These are phyloP conservation scores for Arthrobotrys megalospora DNA, from an alignment of 2,329 filamentous ascomycete species.

Conservation along the genomic window DNA sequence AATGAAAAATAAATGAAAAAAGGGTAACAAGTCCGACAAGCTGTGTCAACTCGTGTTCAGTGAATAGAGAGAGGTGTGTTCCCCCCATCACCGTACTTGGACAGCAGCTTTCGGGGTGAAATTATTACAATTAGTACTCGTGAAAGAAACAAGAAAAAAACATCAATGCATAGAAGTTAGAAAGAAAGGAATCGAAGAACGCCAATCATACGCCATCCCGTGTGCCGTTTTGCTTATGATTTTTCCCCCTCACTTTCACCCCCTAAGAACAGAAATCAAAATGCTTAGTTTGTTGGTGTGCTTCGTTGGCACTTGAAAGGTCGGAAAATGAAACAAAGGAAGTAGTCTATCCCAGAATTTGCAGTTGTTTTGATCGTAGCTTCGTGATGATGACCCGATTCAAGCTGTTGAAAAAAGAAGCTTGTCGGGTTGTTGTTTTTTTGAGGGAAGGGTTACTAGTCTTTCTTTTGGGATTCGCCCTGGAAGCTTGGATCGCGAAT, in stretches of 20 bases:
- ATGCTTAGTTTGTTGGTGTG: constrained; percentile 11
- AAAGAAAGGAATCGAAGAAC: constrained; percentile 15
- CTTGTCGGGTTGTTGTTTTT: neutral
- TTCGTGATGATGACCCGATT: constrained; percentile 13
- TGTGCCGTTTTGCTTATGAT: constrained; percentile 17
- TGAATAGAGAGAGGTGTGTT: neutral
- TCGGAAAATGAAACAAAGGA: constrained; percentile 11
- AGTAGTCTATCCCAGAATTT: constrained; percentile 33
- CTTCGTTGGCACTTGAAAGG: constrained; percentile 13
- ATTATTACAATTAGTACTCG: constrained; percentile 44
- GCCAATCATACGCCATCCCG: constrained; percentile 48
- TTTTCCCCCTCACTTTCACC: neutral
- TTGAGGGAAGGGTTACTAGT: neutral
- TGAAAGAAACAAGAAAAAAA: constrained; percentile 20
- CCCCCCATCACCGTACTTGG: neutral
- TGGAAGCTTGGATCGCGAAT: constrained; percentile 60
- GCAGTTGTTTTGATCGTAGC: constrained; percentile 31
- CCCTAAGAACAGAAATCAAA: neutral
- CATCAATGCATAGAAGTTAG: neutral
- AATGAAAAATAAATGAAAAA: neutral
- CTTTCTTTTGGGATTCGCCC: constrained; percentile 44
- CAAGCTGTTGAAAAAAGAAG: neutral
- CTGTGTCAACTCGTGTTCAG: neutral
- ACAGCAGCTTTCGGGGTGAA: neutral
- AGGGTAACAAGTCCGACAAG: neutral